Conservation (phyloP, 768 basidiomycete species). For the Neoboletus brunneissimus region DNA sequence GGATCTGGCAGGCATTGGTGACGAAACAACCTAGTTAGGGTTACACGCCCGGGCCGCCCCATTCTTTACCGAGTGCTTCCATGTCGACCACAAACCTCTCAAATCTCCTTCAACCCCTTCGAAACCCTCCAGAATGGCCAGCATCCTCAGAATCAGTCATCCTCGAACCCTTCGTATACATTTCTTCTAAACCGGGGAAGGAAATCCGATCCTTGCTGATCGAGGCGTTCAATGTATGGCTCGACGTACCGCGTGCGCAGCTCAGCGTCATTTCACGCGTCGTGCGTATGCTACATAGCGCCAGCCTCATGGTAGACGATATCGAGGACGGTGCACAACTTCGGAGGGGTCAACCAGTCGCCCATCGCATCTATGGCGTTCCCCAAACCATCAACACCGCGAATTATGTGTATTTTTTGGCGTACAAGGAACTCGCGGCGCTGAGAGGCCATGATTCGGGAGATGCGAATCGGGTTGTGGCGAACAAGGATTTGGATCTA, state of each 20-base stretch:
- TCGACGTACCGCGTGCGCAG: constrained; percentile 72
- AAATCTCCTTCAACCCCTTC: constrained; percentile 19
- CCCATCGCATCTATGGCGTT: constrained; percentile 94
- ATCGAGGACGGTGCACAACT: constrained; percentile 91
- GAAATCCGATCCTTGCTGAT: constrained; percentile 87
- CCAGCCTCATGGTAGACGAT: constrained; percentile 93
- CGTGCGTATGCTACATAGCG: constrained; percentile 92
- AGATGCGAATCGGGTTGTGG: constrained; percentile 36
- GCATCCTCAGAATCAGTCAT: constrained; percentile 40
- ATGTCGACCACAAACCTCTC: constrained; percentile 16
- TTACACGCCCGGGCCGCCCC: neutral
- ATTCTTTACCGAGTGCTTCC: neutral
- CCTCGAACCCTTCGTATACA: constrained; percentile 86
- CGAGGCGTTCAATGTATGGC: constrained; percentile 92
- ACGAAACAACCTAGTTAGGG: neutral
- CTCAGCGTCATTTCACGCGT: constrained; percentile 73
- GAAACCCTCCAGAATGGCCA: constrained; percentile 29
- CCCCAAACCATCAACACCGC: constrained; percentile 97
- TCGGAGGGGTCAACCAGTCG: constrained; percentile 79
- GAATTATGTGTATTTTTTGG: constrained; percentile 95
- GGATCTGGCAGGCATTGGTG: neutral
- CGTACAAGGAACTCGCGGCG: constrained; percentile 69
- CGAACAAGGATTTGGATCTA: constrained; percentile 71
- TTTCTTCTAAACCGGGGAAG: constrained; percentile 84
- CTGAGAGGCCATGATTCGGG: constrained; percentile 9